A percentile compares a stretch with the other conserved stretches of the same genome.
These are phyloP conservation scores for Knufia fluminis DNA, from an alignment of 2,329 filamentous ascomycete genomes.

Conservation along the genomic window DNA sequence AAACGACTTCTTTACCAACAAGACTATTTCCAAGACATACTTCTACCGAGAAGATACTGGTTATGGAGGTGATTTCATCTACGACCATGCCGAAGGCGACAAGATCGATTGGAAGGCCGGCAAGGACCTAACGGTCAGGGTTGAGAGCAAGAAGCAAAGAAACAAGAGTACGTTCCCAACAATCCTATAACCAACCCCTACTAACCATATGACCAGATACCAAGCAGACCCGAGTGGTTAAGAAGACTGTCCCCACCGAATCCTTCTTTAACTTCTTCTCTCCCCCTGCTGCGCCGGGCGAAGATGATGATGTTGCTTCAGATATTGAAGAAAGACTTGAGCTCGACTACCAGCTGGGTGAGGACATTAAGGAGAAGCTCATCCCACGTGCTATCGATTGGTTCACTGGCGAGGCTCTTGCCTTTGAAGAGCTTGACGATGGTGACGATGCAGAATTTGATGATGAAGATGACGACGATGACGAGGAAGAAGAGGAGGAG, in stretches of 20 bases:
- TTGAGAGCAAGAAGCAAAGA: conserved; percentile 99
- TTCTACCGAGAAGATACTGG: conserved; percentile 98
- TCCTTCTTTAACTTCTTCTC: conserved; percentile 99
- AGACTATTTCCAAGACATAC: conserved; percentile 94
- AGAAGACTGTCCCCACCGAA: conserved; percentile 97
- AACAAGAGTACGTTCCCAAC: conserved; percentile 78
- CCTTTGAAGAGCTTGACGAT: conserved; percentile 87
- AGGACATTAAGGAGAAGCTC: conserved; percentile 99
- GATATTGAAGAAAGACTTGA: conserved; percentile 97
- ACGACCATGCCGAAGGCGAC: conserved; percentile 95
- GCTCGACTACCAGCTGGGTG: conserved; percentile 95
- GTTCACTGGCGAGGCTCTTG: conserved; percentile 97
- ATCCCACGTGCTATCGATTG: conserved; percentile 97
- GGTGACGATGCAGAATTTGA: conserved; percentile 77
- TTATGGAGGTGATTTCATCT: conserved; percentile 98
- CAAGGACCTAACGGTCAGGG: conserved; percentile 84
- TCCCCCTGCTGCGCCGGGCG: conserved; percentile 74
- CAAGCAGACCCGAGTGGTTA: conserved; percentile 97
- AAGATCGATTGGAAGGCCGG: conserved; percentile 95
- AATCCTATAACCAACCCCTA: background rate
- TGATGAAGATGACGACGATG: conserved; percentile 87
- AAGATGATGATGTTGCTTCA: conserved; percentile 64
- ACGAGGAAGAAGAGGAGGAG: conserved; percentile 77
- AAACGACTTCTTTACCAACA: conserved; percentile 97
- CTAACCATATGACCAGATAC: conserved; percentile 56